Base-by-base conservation (phyloP, 208 protist genomes). In the Leishmania amazonensis region DNA sequence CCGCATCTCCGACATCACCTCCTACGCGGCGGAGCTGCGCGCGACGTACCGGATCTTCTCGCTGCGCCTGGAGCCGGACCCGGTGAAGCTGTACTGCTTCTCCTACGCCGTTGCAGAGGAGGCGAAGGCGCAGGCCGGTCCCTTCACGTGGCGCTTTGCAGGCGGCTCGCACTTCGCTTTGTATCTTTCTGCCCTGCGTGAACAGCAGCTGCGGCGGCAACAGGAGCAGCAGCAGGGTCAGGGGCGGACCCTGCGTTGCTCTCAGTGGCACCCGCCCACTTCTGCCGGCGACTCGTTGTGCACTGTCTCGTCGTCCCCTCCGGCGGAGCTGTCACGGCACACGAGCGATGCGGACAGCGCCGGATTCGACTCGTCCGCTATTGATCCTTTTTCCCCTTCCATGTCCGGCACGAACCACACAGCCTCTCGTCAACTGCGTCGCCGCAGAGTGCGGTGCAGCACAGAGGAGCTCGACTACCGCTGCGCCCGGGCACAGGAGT, bases 141-240 rank as follows among this genome's bases (percentile, higher is more conserved):
- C 90, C n/a, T 95, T 97, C 78, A 85, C 85, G 62, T 87, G 93
- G 75, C 93, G 91, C 70, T 97, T 94, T 80, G 88, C 89, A 60
- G 90, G 93, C 64, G 90, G 93, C 70, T 83, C 80, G 45, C 92
- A 96, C 79, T 96, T 92, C 65, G 85, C 88, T 4, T 74, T 94
- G 45, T 93, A 86, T 65, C 78, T 85, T 2, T 76, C 80, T 19
- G 85, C 83, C 19, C 75, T 91, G 42, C 73, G 72, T 21, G 77
- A 82, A 64, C 80, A 83, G 65, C 88, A 84, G 49, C 71, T 86
- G 67, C 76, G 76, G 67, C 86, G 84, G 57, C 76, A 81, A 28
- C 78, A 74, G 47, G 24, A 38, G 57, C 81, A 53, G 15, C 62
- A 40, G 4, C 73, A 58, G 73, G 21, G 40, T 9, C 28, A 62